Evolutionary conservation across 495 filamentous ascomycete species (phyloP), one percentile per base, ranked within the genome.

Genomic region (Penicillium argentinense): DNA sequence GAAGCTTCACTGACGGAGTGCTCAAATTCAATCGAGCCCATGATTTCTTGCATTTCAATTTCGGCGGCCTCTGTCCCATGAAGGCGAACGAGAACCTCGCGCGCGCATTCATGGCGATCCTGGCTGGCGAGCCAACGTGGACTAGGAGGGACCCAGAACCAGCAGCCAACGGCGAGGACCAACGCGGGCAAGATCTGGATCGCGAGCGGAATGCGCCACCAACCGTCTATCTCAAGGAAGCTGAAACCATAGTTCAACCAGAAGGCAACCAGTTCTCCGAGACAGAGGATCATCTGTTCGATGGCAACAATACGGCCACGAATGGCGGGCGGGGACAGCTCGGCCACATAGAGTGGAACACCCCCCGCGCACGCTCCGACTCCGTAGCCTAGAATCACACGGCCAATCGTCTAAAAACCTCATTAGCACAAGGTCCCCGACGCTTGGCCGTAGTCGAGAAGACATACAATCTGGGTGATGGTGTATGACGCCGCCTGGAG

Each of bases 261-360:
- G 71, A 89, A 90, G 40, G 77, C 79, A 29, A 88, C 72, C 78
- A 92, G 80, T 63, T 91, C 89, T 34, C 88, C 88, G 25, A 87
- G 70, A 59, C 83, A 83, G 70, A 80, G 81, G 8, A 81, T 50
- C 37, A 90, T 73, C 61, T 91, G 87, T 60, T 91, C 84, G 0
- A 87, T 74, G 12, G 81, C 84, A 14, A 89, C 84, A 4, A 92
- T 70, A 11, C 82, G 80, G 33, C 87, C 87, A 24, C 78, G 71
- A 29, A 80, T 71, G 37, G 80, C 78, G 0, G 77, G 75, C 4
- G 76, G 76, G 11, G 71, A 64, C 42, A 62, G 50, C 14, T 65
- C 87, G 42, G 85, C 74, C 45, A 85, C 81, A 57, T 89, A 90
- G 16, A 89, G 77, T 3, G 86, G 87, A 14, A 86, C 83, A 40